These are phyloP conservation scores for Tricholoma sp. DNA, from an alignment of 768 basidiomycete genomes.

Conservation along the genomic window DNA sequence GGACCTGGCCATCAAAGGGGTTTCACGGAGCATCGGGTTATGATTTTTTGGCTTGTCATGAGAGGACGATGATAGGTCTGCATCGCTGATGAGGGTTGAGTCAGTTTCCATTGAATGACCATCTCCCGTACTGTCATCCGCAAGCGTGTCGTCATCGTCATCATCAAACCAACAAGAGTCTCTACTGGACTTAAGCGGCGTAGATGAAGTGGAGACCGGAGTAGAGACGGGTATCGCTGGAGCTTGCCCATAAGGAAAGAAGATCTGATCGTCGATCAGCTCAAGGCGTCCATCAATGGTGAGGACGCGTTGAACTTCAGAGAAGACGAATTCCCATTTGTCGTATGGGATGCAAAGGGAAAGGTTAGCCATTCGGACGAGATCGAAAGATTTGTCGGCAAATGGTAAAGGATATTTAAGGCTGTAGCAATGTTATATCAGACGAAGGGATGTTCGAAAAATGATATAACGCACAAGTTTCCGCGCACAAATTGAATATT, in stretches of 20 bases:
- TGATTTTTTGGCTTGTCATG: constrained; percentile 11
- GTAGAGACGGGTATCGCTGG: constrained; percentile 17
- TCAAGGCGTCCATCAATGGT: constrained; percentile 60
- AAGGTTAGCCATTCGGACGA: constrained; percentile 70
- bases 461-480: constrained; percentile 55
- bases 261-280: constrained; percentile 66
- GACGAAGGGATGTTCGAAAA: neutral
- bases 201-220: constrained; percentile 18
- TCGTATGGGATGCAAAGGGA: constrained; percentile 54
- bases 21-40: neutral
- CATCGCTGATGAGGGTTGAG: constrained; percentile 17
- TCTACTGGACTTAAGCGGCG: constrained; percentile 12
- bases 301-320: constrained; percentile 61
- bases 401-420: constrained; percentile 58
- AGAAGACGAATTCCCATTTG: constrained; percentile 54
- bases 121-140: constrained; percentile 16
- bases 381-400: constrained; percentile 56
- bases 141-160: constrained; percentile 17
- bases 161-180: constrained; percentile 21
- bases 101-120: constrained; percentile 20
- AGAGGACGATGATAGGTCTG: constrained; percentile 6
- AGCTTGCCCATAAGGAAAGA: constrained; percentile 51
- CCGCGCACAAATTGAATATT: constrained; percentile 52
- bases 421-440: constrained; percentile 24
- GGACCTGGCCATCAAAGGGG: neutral